Base-by-base conservation (phyloP, 2,329 filamentous ascomycete genomes). In the Aureobasidium sp. region DNA sequence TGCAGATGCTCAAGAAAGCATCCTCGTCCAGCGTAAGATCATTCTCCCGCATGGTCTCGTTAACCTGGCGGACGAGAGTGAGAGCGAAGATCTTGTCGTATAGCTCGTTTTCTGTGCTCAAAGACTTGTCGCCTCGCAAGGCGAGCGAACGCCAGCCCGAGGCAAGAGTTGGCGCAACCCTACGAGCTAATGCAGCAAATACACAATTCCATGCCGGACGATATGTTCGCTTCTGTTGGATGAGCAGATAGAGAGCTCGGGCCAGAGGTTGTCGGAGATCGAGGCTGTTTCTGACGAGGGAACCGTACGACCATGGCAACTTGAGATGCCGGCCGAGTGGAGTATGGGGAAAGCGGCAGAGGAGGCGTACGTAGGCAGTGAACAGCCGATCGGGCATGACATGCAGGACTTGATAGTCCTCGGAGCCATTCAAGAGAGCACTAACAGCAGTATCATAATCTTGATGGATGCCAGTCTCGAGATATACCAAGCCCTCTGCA, bases 311-410 rank as follows among this genome's bases (percentile, higher is more conserved):
- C 25, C 40, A 47, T 6, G 13, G 54, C 29, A 27, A n/a, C 19
- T 33, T 55, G n/a, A 29, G 2, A 19, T 43, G n/a, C 9, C 8
- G 67, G 0, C 64, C 65, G 19, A 65, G 71, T 19, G 67, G 70
- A 45, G 74, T 63, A n/a, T 61, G 67, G 43, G 76, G 72, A 46
- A 76, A 73, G 27, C 74, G 71, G 63, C 78, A 79, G n/a, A 82
- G 71, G n/a, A 81, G 69, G 21, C 67, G 60, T 50, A 86, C 74
- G 66, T 81, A 84, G 3, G 81, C 78, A 7, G 73, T 71, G 60
- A 86, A 78, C 1, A 79, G 61, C 45, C 67, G 60, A 19, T 71
- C 60, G 1, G 75, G 7, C 77, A 65, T 29, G 6, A 29, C 17
- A 17, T 47, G 15, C 31, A 58, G 31, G 17, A 3, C 23, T 13